Evolutionary conservation across 2,329 filamentous ascomycete genomes (phyloP).

Genomic region (Fusarium albidum): DNA sequence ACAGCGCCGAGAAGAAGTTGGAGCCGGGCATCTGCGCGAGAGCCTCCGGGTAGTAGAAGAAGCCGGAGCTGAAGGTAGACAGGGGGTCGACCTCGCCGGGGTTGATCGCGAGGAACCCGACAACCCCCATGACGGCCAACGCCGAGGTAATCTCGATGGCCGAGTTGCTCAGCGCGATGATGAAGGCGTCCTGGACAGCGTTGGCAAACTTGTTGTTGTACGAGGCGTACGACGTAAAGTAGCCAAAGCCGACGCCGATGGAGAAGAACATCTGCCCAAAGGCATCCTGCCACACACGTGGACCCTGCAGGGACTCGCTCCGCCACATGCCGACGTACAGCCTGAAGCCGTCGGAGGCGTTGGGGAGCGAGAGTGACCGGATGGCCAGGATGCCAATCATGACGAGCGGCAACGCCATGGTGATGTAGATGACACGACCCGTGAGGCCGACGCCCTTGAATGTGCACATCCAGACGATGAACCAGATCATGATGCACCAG

Average conservation of each 20-base stretch:
- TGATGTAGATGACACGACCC: slow-evolving; percentile 63
- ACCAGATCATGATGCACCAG: slow-evolving; percentile 64
- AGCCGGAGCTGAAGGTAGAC: too few species aligned
- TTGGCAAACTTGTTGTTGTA: slow-evolving; percentile 63
- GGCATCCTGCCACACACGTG: slow-evolving; percentile 58
- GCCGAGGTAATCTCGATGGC: too few species aligned
- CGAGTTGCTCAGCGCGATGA: too few species aligned
- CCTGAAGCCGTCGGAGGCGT: slow-evolving; percentile 57
- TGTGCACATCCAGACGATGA: slow-evolving; percentile 64
- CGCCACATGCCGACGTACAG: slow-evolving; percentile 51
- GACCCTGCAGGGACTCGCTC: slow-evolving; percentile 46
- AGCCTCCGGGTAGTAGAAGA: too few species aligned
- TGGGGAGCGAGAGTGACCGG: slow-evolving; percentile 58
- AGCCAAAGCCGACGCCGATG: slow-evolving; percentile 61
- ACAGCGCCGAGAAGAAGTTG: too few species aligned
- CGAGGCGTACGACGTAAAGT: slow-evolving; percentile 63
- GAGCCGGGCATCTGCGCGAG: too few species aligned
- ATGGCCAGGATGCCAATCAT: slow-evolving; percentile 61
- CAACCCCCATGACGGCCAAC: too few species aligned
- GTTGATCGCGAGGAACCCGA: too few species aligned
- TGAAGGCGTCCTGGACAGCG: slow-evolving; percentile 61
- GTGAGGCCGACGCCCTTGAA: slow-evolving; percentile 64
- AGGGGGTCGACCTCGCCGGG: too few species aligned
- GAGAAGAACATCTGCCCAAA: slow-evolving; percentile 55
- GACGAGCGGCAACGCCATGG: slow-evolving; percentile 63